Conservation (phyloP, 345 rosid genomes). For the Eucalyptus camaldulensis region DNA sequence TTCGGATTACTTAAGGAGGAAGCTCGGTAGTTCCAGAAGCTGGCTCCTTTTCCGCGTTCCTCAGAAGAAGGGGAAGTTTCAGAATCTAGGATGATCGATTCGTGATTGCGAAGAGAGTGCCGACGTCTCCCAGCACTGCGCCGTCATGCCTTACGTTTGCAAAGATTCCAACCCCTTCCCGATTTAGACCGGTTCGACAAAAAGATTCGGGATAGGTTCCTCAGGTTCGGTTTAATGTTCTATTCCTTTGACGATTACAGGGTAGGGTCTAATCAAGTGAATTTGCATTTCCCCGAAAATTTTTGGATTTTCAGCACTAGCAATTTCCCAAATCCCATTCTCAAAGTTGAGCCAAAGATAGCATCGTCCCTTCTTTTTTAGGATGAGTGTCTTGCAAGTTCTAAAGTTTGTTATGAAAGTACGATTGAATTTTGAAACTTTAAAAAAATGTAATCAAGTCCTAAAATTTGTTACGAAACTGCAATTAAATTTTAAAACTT, state of each 20-base stretch:
- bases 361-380: neutral
- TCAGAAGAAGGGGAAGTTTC: too few species aligned
- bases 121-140: neutral
- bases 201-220: neutral
- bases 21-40: neutral
- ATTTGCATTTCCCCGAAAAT: neutral
- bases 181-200: neutral
- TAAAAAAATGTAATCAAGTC: too few species aligned
- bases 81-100: neutral
- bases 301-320: too few species aligned
- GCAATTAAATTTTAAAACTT: too few species aligned
- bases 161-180: neutral
- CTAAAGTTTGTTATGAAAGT: too few species aligned
- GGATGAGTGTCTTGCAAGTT: too few species aligned
- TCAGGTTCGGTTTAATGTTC: neutral
- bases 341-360: neutral
- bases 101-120: neutral
- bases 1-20: neutral
- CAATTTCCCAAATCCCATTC: neutral
- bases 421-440: rapidly evolving
- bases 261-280: neutral
- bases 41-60: neutral
- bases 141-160: neutral
- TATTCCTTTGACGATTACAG: neutral
- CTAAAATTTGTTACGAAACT: rapidly evolving